Conservation (phyloP, 2,329 filamentous ascomycete species). For the Sporothrix humicola region DNA sequence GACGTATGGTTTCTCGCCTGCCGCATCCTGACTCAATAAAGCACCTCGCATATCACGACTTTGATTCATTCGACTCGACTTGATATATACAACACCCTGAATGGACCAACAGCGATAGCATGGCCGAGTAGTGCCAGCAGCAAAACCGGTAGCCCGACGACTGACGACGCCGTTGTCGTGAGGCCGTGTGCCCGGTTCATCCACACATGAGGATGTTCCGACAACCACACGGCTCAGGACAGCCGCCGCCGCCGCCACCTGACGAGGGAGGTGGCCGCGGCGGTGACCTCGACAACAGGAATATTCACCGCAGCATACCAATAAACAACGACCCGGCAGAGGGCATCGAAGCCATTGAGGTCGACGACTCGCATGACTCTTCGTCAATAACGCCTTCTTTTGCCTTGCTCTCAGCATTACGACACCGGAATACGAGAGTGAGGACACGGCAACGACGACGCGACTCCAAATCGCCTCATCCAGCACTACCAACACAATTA, state of each 20-base stretch:
- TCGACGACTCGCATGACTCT: background rate
- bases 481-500: background rate
- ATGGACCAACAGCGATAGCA: slow-evolving; percentile 21
- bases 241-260: slow-evolving; percentile 22
- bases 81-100: background rate
- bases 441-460: slow-evolving; percentile 27
- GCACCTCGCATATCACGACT: background rate
- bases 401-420: background rate
- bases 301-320: slow-evolving; percentile 6
- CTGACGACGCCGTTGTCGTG: background rate
- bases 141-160: background rate
- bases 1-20: background rate
- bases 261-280: background rate
- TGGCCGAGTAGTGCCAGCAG: slow-evolving; percentile 13
- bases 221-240: slow-evolving; percentile 12
- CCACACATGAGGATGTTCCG: slow-evolving; percentile 14
- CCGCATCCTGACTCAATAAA: background rate
- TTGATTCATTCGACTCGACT: background rate
- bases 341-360: background rate
- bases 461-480: slow-evolving; percentile 17
- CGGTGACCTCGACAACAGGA: slow-evolving; percentile 20
- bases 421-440: background rate
- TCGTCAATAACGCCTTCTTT: background rate
- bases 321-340: background rate
- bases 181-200: slow-evolving; percentile 7